These are phyloP conservation scores for Leishmania mexicana DNA, from an alignment of 208 protist species.

Conservation along the genomic window DNA sequence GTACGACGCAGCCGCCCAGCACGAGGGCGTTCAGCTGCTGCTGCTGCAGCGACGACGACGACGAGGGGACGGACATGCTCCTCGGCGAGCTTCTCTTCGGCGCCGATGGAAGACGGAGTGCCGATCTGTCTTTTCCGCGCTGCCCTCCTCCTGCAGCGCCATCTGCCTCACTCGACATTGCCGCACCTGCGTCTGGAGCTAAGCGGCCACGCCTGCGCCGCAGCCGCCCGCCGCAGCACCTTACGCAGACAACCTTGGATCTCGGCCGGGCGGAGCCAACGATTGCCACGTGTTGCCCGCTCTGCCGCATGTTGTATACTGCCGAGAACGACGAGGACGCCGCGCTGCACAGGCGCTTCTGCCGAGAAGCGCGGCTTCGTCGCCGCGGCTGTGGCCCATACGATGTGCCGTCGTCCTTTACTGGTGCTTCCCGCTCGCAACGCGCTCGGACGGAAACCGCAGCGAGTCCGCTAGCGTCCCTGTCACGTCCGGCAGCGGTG, in stretches of 20 bases:
- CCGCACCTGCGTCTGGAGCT: neutral
- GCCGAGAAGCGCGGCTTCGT: conserved; percentile 14
- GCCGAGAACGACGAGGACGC: conserved; percentile 41
- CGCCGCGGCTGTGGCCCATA: neutral
- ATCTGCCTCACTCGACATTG: neutral
- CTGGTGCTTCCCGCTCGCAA: neutral
- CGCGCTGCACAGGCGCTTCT: conserved; percentile 52
- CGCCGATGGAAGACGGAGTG: neutral
- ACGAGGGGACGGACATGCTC: neutral
- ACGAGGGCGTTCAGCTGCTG: neutral
- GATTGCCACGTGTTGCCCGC: conserved; percentile 38
- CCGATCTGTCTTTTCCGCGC: too few relatives aligned
- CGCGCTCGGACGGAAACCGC: neutral
- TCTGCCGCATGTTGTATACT: conserved; percentile 74
- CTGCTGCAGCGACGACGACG: neutral
- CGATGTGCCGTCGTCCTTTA: neutral
- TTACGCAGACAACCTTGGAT: conserved; percentile 73
- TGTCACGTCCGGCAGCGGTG: neutral
- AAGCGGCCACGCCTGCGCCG: neutral
- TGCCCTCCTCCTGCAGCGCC: neutral
- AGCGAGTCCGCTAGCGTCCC: neutral
- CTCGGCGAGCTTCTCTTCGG: conserved; percentile 6
- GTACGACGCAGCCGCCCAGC: neutral
- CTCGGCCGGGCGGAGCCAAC: conserved; percentile 56
- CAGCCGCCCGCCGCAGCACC: neutral